Conservation (phyloP, 202 grass and related monocot genomes). For the Alloteropsis angusta region DNA sequence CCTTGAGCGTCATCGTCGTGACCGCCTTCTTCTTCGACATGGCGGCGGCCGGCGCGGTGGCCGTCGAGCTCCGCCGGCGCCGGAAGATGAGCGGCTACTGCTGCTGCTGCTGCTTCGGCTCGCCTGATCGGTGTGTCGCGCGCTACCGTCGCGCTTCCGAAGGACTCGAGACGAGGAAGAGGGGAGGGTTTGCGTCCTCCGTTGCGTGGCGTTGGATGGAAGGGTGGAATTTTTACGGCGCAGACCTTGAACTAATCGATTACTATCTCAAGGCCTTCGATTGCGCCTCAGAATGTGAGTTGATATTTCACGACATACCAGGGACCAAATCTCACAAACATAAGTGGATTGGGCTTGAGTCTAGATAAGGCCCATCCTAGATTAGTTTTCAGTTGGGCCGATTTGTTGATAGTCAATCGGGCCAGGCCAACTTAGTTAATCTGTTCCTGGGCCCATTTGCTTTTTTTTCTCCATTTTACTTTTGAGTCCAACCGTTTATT, state of each 20-base stretch:
- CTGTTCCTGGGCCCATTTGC: neutral
- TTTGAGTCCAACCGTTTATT: too few relatives aligned
- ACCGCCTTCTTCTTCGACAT: conserved; percentile 97
- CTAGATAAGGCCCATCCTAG: neutral
- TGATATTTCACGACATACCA: neutral
- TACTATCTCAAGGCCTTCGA: neutral
- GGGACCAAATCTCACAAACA: neutral
- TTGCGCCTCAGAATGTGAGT: too few relatives aligned
- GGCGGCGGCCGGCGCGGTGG: conserved; percentile 1
- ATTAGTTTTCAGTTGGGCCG: neutral
- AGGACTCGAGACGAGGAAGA: neutral
- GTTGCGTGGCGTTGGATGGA: neutral
- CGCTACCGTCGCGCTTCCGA: neutral
- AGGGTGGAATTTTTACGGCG: neutral
- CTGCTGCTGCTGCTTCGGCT: neutral
- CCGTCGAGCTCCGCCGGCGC: conserved; percentile 13
- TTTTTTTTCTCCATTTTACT: neutral
- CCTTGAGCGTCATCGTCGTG: conserved; percentile 92
- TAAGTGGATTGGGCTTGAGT: neutral
- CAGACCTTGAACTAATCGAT: neutral
- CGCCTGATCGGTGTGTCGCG: conserved; percentile 13
- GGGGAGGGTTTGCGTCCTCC: neutral
- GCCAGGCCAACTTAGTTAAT: neutral
- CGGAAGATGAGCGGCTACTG: neutral
- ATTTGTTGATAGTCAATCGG: neutral